Base-by-base conservation (phyloP, 176 grass and related monocot species). In the Zea mays region DNA sequence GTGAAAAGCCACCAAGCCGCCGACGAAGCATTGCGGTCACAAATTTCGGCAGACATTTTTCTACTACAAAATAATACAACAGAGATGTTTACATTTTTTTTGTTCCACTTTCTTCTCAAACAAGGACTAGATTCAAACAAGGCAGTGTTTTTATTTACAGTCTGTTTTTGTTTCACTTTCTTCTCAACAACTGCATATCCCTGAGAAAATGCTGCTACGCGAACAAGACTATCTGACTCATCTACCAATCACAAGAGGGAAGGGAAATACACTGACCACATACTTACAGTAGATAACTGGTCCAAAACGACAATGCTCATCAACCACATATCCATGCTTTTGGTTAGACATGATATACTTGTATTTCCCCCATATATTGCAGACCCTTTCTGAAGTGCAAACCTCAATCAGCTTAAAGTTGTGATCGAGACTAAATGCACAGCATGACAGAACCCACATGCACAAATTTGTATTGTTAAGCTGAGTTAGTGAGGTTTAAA, bases 401-500 rank as follows among this genome's bases (percentile, higher is more conserved):
- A 58, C 34, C 85, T 84, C 84, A 80, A 90, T 81, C 81, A 88
- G 77, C 85, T 82, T 88, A 79, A 84, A 88, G 65, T 84, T 90
- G 83, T 89, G 82, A 89, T 82, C 20, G 47, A 93, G 74, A 38
- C 57, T 56, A 80, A 35, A 79, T 70, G 65, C 88, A 75, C 57
- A 37, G 71, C 76, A 83, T 83, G 35, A 70, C 76, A 83, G 69
- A 90, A 78, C 42, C 72, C 79, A 81, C 74, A 84, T 88, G 86
- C 88, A 81, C 84, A 90, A 49, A 64, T 85, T 90, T 77, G 80
- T 39, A 90, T 76, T 54, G 79, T 82, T 76, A 84, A 78, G 69
- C 65, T 42, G 76, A 54, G 83, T 89, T 87, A 90, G 85, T 75
- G 15, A 75, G 62, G 57, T 85, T 89, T 89, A 99, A 56, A 99